Conservation (phyloP, 495 filamentous ascomycete genomes). For the Articulospora tetracladia region DNA sequence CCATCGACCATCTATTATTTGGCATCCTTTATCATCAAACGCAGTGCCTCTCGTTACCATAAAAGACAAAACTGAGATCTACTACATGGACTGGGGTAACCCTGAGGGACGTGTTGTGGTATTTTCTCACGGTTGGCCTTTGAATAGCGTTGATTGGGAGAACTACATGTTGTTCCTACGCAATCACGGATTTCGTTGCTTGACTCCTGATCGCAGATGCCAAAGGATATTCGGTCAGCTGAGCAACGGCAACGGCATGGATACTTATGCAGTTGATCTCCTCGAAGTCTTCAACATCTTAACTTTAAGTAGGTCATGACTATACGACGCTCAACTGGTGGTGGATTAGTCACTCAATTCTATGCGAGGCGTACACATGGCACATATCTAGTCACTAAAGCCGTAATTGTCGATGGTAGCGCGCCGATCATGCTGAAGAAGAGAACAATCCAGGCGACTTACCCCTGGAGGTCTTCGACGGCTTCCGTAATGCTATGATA, state of each 20-base stretch:
- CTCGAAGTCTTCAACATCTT: conserved; percentile 32
- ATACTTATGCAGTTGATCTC: conserved; percentile 34
- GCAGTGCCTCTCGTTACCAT: conserved; percentile 18
- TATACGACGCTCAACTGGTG: conserved; percentile 37
- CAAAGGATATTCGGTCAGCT: conserved; percentile 35
- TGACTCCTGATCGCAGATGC: conserved; percentile 37
- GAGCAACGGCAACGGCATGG: conserved; percentile 35
- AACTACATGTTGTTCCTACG: conserved; percentile 35
- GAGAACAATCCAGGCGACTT: conserved; percentile 29
- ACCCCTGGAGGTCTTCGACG: conserved; percentile 32
- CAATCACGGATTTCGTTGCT: conserved; percentile 32
- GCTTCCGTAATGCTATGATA: conserved; percentile 30
- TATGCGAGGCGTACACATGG: conserved; percentile 32
- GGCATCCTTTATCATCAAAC: too few species aligned
- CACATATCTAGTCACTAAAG: conserved; percentile 31
- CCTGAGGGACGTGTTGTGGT: conserved; percentile 24
- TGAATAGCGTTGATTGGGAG: conserved; percentile 36
- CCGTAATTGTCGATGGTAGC: conserved; percentile 33
- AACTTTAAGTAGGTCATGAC: conserved; percentile 28
- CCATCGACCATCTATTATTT: too few species aligned
- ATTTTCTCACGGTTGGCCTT: conserved; percentile 38
- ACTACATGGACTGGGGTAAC: conserved; percentile 39
- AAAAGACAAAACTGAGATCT: conserved; percentile 30
- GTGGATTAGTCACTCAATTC: conserved; percentile 36
- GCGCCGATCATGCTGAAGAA: conserved; percentile 33